Evolutionary conservation across 176 grass and related monocot species (phyloP).

Genomic region (Dactylis glomerata): DNA sequence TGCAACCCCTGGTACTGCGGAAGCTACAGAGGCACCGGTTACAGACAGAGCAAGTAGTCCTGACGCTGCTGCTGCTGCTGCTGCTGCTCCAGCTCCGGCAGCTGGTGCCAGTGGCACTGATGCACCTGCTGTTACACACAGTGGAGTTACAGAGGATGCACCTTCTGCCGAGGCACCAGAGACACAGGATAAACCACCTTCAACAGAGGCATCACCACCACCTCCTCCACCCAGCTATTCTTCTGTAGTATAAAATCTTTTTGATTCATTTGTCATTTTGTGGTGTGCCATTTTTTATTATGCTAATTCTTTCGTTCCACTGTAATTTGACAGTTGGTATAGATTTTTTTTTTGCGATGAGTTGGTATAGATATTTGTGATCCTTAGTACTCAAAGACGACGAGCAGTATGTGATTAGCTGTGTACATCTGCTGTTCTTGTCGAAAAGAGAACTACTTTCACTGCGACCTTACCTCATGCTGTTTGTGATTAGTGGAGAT

Average conservation of each 20-base stretch:
- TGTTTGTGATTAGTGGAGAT: constrained; percentile 23
- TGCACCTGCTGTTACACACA: not conserved
- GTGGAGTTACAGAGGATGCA: constrained; percentile 5
- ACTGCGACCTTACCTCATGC: constrained; percentile 15
- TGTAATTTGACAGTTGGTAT: constrained; percentile 14
- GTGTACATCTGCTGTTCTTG: constrained; percentile 44
- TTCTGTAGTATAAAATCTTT: constrained; percentile 40
- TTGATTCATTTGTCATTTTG: constrained; percentile 31
- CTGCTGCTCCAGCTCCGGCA: constrained; percentile 18
- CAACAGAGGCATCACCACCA: constrained; percentile 19
- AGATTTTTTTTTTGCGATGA: no score
- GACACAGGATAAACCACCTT: constrained; percentile 23
- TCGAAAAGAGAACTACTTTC: not conserved
- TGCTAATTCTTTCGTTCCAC: constrained; percentile 10
- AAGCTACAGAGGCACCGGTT: constrained; percentile 10
- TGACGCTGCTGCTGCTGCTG: constrained; percentile 12
- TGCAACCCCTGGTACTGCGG: not conserved
- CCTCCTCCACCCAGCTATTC: constrained; percentile 1
- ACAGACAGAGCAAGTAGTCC: constrained; percentile 11
- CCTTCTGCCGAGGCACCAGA: constrained; percentile 12
- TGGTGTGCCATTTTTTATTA: constrained; percentile 32
- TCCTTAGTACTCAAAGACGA: not conserved
- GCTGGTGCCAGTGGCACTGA: constrained; percentile 14
- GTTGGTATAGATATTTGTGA: constrained; percentile 28
- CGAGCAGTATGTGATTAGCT: constrained; percentile 48